Evolutionary conservation across 1,139 yeast genomes (phyloP), one percentile per base, ranked within the genome.

Genomic region (Starmera stellimalicola): DNA sequence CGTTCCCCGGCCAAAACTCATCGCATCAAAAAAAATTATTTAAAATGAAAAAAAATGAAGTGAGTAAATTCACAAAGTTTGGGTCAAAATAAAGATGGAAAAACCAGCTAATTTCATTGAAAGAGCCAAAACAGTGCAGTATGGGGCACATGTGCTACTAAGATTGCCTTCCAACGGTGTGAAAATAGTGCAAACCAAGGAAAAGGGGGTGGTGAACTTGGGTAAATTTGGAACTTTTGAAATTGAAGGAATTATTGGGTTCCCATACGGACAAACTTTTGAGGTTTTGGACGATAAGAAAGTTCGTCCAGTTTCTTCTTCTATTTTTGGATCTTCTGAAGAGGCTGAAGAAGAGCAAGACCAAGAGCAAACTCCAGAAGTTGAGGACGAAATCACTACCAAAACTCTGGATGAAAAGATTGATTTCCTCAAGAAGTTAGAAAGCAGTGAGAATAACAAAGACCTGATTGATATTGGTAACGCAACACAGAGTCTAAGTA

Each of bases 141-240:
- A 42, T 27, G 52, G 55, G 27, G 58, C 55, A 29, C 54, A 57
- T 38, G 84, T 78, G 0, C 62, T 88, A 47, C 58, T 91, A 27
- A 68, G 78, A 33, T 63, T 87, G 37, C 97, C 97, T 2, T 84
- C 95, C 2, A 83, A 77, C 34, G 82, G 83, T 36, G 57, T 77
- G 49, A 81, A 82, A 51, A 67, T 87, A 25, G 76, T 81, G 16
- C 75, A 78, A 45, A 60, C 87, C 37, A 68, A 65, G 33, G 67
- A 72, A 3, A 76, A 72, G 24, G 74, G 78, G 0, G 54, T 70
- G 7, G 66, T 91, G 12, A 73, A 75, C 37, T 62, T 93, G 43
- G 98, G 98, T 2, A 91, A 91, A 55, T 93, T 91, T 57, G 99
- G 98, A 7, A 63, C 78, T 2, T 91, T 93, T 55, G 63, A 69